These are phyloP conservation scores for Gymnopilus junonius DNA, from an alignment of 768 basidiomycete species.

Conservation along the genomic window DNA sequence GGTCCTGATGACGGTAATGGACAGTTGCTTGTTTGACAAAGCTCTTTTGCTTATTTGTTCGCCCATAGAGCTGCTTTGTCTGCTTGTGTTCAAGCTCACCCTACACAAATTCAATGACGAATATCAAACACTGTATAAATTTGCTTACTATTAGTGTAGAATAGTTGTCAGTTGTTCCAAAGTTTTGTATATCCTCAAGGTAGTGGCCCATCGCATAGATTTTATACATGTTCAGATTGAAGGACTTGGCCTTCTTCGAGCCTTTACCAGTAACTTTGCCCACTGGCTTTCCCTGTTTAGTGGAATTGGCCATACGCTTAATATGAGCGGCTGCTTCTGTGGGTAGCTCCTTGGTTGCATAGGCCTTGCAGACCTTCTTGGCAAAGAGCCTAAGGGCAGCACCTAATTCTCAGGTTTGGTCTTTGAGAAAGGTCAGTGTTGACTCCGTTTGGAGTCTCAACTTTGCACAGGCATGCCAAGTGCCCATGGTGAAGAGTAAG, in stretches of 20 bases:
- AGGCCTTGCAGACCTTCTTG: neutral
- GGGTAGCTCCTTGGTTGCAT: constrained; percentile 10
- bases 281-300: neutral
- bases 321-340: constrained; percentile 12
- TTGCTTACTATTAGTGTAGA: constrained; percentile 37
- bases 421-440: neutral
- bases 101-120: neutral
- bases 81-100: constrained; percentile 15
- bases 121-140: neutral
- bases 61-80: constrained; percentile 13
- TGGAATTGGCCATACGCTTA: neutral
- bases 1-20: constrained; percentile 6
- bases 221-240: constrained; percentile 37
- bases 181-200: constrained; percentile 18
- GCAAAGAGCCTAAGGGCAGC: neutral
- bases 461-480: constrained; percentile 18
- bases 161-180: constrained; percentile 41
- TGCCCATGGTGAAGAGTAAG: constrained; percentile 8
- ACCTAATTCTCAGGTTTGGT: neutral
- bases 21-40: neutral
- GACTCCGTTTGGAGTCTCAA: constrained; percentile 16
- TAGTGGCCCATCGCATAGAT: constrained; percentile 39
- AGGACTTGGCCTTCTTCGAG: constrained; percentile 7
- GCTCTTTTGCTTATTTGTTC: constrained; percentile 5
- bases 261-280: neutral